Evolutionary conservation across 2,329 filamentous ascomycete species (phyloP), one percentile per base, ranked within the genome.

Genomic region (Fusarium sambucinum): DNA sequence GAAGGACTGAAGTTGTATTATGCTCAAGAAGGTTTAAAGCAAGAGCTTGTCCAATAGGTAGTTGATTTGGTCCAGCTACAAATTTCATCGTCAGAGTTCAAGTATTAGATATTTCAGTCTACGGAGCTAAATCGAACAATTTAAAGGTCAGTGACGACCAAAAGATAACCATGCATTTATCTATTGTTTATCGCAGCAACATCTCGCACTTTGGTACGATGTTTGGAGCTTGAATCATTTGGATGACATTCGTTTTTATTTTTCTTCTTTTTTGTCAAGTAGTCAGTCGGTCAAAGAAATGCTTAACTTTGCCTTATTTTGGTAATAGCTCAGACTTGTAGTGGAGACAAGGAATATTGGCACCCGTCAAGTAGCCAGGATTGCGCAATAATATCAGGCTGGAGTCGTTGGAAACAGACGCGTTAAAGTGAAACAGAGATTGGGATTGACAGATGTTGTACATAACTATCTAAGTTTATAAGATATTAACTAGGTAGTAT

Each of bases 1-100:
- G 66, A 68, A 14, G 66, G 65, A 2, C 11, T 68, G 12, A 68
- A 68, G 21, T 2, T 68, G 16, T 42, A 55, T 6, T 64, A 64
- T 19, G 40, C 35, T 1, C 25, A 29, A 3, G 59, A 64, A 3
- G 23, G 45, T 13, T 14, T 23, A 1, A 53, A 37, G n/a, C 12
- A n/a, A 9, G 51, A 63, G 10, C n/a, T 51, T 4, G 14, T 63
- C 4, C 29, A 51, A 13, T 40, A 6, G 23, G 6, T 27, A 27
- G 3, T 8, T 7, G 5, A 4, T 19, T n/a, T 2, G 1, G 5
- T 19, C 11, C 1, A 7, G n/a, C 5, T 14, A 8, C 7, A 9
- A 16, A 27, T 2, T n/a, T 12, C 19, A 23, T 29, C 14, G 2
- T 25, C 3, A 42, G 23, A 42, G 4, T 12, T 7, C 10, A 23